A percentile compares a stretch with the other conserved stretches of the same genome.
Conservation (phyloP, 2,329 filamentous ascomycete genomes). For the Saccharata proteae region DNA sequence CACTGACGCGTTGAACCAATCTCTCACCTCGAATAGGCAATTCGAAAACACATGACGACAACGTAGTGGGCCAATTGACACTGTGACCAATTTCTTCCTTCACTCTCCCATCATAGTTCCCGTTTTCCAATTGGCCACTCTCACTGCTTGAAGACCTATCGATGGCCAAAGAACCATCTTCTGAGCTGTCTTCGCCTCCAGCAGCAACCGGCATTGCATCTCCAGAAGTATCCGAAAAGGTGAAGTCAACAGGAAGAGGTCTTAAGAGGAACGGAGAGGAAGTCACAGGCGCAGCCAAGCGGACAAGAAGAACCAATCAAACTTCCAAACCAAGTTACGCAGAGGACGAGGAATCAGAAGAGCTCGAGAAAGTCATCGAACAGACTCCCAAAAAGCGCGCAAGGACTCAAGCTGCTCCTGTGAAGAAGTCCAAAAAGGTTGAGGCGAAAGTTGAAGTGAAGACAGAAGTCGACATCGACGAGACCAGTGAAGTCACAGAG, state of each 20-base stretch:
- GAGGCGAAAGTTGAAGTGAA: slow-evolving; percentile 7
- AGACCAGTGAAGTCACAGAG: slow-evolving; percentile 7
- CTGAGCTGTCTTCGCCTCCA: slow-evolving; percentile 1
- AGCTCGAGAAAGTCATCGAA: not conserved
- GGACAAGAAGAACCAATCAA: slow-evolving; percentile 5
- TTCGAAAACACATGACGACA: too few relatives aligned
- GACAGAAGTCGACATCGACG: slow-evolving; percentile 9
- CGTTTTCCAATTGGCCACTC: not conserved
- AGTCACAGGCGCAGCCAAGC: not conserved
- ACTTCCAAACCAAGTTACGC: slow-evolving; percentile 4
- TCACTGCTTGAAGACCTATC: not conserved
- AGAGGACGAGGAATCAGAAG: slow-evolving; percentile 4
- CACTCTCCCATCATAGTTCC: not conserved
- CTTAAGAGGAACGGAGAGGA: slow-evolving; percentile 3
- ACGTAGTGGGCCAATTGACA: too few relatives aligned
- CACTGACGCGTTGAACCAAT: slow-evolving; percentile 4
- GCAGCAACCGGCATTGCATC: slow-evolving; percentile 1
- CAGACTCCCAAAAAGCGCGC: slow-evolving; percentile 1
- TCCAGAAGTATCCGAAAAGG: not conserved
- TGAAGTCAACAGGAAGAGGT: not conserved
- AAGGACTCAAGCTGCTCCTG: too few relatives aligned
- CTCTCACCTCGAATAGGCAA: slow-evolving; percentile 1
- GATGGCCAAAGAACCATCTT: slow-evolving; percentile 3
- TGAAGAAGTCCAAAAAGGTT: slow-evolving; percentile 9
- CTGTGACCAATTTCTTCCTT: too few relatives aligned